Evolutionary conservation across 1,139 yeast genomes (phyloP).

Genomic region (Entelexis paramagnoliae): DNA sequence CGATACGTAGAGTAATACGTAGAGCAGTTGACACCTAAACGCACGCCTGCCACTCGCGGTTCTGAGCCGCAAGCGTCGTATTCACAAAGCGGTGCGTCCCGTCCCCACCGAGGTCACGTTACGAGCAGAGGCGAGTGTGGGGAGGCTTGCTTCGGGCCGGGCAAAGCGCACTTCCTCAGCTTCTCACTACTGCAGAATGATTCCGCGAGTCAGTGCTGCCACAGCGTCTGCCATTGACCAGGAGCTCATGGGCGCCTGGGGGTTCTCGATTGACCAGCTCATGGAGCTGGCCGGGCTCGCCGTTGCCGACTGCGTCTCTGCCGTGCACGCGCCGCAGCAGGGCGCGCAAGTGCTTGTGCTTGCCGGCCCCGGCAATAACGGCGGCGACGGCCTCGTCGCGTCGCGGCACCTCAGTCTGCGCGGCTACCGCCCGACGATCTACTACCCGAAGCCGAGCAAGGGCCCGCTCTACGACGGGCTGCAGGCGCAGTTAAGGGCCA

Average conservation of each 20-base stretch:
- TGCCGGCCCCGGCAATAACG: conserved; percentile 94
- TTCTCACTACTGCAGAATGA: not conserved
- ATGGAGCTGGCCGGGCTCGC: conserved; percentile 96
- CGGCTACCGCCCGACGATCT: conserved; percentile 63
- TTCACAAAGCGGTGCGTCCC: no score
- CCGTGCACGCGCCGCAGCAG: conserved; percentile 47
- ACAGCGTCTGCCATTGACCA: conserved; percentile 71
- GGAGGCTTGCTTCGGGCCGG: no score
- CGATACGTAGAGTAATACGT: no score
- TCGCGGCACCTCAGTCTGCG: conserved; percentile 79
- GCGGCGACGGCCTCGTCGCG: conserved; percentile 92
- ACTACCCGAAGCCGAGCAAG: conserved; percentile 35
- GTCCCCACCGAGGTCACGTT: no score
- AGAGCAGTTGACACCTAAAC: no score
- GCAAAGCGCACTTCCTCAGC: no score
- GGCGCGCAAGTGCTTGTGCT: conserved; percentile 49
- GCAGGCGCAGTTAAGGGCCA: conserved; percentile 48
- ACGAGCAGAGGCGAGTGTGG: no score
- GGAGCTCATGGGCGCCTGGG: conserved; percentile 74
- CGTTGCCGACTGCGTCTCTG: conserved; percentile 77
- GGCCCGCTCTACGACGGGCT: conserved; percentile 36
- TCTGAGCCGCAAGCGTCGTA: no score
- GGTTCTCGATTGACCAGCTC: conserved; percentile 82
- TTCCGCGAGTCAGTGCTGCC: conserved; percentile 37
- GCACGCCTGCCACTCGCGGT: no score